Percentiles rank a stretch among this genome's conserved stretches.
Evolutionary conservation across 192 early-diverging fungal genomes (phyloP).

Genomic region (Backusella luteola): DNA sequence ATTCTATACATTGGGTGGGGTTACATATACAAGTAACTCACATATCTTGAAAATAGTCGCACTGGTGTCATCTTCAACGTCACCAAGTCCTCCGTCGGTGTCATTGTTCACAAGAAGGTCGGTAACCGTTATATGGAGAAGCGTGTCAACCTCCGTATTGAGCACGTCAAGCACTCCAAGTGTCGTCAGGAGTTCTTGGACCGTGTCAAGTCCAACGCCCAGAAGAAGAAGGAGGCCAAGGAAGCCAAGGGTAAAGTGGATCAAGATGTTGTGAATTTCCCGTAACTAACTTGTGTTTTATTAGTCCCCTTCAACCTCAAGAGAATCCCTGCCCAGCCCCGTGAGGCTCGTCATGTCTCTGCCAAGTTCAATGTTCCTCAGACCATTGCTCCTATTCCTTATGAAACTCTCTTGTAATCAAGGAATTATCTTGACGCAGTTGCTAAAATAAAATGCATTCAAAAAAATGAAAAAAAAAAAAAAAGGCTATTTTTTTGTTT

Average conservation of each 20-base stretch:
- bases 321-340: conserved; percentile 88
- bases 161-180: conserved; percentile 99
- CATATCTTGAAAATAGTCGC: conserved; percentile 42
- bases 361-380: conserved; percentile 85
- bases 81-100: conserved; percentile 97
- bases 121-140: conserved; percentile 99
- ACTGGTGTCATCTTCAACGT: conserved; percentile 99
- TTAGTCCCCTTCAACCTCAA: conserved; percentile 71
- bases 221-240: conserved; percentile 77
- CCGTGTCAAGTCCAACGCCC: conserved; percentile 95
- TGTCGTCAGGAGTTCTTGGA: conserved; percentile 97
- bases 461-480: not conserved
- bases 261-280: too few species aligned
- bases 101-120: conserved; percentile 98
- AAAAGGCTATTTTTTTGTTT: not conserved
- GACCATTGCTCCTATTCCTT: conserved; percentile 94
- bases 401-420: conserved; percentile 76
- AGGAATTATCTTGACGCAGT: not conserved
- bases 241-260: conserved; percentile 23
- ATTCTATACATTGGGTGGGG: too few species aligned
- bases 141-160: conserved; percentile 96
- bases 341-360: conserved; percentile 85
- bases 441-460: not conserved
- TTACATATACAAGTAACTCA: too few species aligned
- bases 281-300: not conserved